A percentile compares a stretch with the other conserved stretches of the same genome.
phyloP scores from a whole-genome alignment of 2,329 filamentous ascomycete species.

The Tolypocladium tropicale region DNA sequence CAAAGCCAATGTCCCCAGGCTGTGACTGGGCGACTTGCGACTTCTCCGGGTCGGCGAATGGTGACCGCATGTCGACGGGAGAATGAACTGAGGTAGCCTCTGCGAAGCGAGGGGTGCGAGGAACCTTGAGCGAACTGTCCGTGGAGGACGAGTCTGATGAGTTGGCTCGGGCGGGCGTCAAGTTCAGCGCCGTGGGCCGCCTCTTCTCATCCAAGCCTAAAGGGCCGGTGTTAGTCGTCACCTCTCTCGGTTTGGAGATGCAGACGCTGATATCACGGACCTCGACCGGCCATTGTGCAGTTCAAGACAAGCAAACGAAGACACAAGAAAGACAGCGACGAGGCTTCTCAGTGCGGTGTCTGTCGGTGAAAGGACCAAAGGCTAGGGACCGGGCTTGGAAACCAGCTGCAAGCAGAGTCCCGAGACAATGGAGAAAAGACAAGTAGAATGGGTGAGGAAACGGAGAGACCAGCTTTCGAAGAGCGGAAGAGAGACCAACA shows the following conservation, averaged over 20 bases:
- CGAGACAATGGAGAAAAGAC: conserved; percentile 21
- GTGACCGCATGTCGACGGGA: conserved; percentile 52
- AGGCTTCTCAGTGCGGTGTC: conserved; percentile 1
- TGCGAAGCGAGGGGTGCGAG: conserved; percentile 68
- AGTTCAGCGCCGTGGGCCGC: conserved; percentile 45
- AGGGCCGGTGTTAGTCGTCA: conserved; percentile 11
- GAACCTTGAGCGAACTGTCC: conserved; percentile 50
- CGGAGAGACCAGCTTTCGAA: conserved; percentile 48
- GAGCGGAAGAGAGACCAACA: conserved; percentile 10
- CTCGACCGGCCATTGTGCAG: conserved; percentile 28
- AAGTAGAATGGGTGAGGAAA: conserved; percentile 24
- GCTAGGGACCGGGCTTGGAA: conserved; percentile 6
- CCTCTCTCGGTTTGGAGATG: background rate
- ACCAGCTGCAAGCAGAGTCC: conserved; percentile 9
- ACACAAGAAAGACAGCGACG: conserved; percentile 3
- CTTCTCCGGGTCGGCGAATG: conserved; percentile 50
- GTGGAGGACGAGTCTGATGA: conserved; percentile 42
- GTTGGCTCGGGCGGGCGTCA: conserved; percentile 37
- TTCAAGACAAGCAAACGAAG: conserved; percentile 1
- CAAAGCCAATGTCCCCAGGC: conserved; percentile 83
- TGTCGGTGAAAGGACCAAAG: background rate
- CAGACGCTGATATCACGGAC: conserved; percentile 15
- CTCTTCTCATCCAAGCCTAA: conserved; percentile 39
- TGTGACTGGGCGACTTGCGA: conserved; percentile 51
- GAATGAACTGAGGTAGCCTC: conserved; percentile 74